Evolutionary conservation across 73 alveolate genomes (phyloP).

Genomic region (Paramecium caudatum): DNA sequence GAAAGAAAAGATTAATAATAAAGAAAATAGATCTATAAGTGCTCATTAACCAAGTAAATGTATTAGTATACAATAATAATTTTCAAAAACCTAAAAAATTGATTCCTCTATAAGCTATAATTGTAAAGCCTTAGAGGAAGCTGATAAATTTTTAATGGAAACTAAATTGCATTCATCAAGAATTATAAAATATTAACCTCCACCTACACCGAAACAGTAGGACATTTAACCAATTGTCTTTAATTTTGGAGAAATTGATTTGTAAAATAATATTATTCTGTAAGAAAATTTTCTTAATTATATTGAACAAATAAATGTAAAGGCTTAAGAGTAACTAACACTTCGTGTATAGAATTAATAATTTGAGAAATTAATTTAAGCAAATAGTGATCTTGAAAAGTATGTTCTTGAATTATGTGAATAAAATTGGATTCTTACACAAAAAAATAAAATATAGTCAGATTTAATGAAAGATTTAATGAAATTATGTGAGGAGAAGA

Average conservation of each 20-base stretch:
- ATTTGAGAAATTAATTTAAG: neutral
- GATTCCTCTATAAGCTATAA: too few species aligned
- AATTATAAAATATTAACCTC: neutral
- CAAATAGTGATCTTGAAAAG: neutral
- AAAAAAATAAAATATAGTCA: neutral
- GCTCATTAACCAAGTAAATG: neutral
- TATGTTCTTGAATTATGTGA: neutral
- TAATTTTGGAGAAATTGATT: slow-evolving; percentile 1
- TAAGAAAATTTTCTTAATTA: neutral
- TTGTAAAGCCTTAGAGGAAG: slow-evolving; percentile 14
- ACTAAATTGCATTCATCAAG: neutral
- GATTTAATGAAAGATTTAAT: neutral
- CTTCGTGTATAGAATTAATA: neutral
- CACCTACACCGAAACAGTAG: neutral
- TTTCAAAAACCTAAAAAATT: too few species aligned
- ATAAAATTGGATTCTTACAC: neutral
- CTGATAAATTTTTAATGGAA: slow-evolving; percentile 6
- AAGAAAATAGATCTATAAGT: slow-evolving; percentile 12
- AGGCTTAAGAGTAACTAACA: neutral
- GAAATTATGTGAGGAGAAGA: neutral
- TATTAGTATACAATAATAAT: too few species aligned
- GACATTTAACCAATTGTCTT: slow-evolving; percentile 1
- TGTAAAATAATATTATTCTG: neutral
- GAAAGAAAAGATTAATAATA: slow-evolving; percentile 21
- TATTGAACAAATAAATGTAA: neutral